Base-by-base conservation (phyloP, 2,329 filamentous ascomycete genomes). In the Elsinoe australis region DNA sequence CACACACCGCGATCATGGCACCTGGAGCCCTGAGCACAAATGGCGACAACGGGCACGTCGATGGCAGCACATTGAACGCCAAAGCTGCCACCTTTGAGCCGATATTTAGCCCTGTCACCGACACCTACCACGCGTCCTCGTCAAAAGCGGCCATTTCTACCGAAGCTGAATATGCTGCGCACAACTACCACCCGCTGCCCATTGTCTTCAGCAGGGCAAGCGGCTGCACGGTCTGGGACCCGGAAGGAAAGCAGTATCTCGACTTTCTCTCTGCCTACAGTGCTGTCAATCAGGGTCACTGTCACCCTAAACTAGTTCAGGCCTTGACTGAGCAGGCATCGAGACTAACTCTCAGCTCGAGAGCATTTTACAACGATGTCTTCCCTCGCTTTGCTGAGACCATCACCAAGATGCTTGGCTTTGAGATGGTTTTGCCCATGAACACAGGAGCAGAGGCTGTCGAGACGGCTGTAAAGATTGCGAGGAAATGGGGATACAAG, bases 201-300 rank as follows among this genome's bases (percentile, higher is more conserved):
- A 82, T 98, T 52, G 92, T 95, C 63, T 95, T 96, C 67, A 76
- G 90, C 49, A 80, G 81, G 55, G 92, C 88, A 33, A 78, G 82
- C 59, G 92, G 90, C 41, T 83, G 84, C 62, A 82, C 85, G 52
- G 92, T 96, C 51, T 98, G 92, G 90, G 92, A 98, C 64, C 92
- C 92, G 14, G 92, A 98, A 72, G 88, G 86, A 56, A 85, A 82
- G 59, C 83, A 95, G 67, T 96, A 98, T 69, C 81, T 96, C 60
- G 92, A 98, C 71, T 98, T 95, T 71, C 80, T 98, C 56, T 96
- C 90, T 38, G 92, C 92, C 56, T 98, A 98, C 76, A 94, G 86
- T 58, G 92, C 92, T 53, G 88, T 96, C 64, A 96, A 96, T 73
- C 90, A 96, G 70, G 90, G 90, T 54, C 90, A 98, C 69, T 96